phyloP scores from a whole-genome alignment of 345 rosid genomes.

The Physaria fendleri region DNA sequence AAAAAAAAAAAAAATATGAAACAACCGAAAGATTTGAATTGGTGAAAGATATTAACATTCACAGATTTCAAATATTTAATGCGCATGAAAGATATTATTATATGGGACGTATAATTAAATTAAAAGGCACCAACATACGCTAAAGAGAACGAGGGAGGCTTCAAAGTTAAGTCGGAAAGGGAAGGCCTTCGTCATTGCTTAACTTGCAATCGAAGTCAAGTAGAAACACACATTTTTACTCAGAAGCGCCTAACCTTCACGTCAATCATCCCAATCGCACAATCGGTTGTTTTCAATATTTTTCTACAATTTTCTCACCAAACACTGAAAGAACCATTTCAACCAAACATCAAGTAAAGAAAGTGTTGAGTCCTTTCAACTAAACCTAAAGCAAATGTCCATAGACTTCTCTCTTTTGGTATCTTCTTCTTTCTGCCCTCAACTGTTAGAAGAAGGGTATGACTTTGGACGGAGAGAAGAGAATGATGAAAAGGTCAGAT shows the following conservation, averaged over 20 bases:
- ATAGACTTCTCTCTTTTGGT: constrained; percentile 2
- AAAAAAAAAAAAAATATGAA: too few species aligned
- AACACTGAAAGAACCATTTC: constrained; percentile 66
- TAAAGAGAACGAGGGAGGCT: not conserved
- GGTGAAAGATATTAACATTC: too few species aligned
- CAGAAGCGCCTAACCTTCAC: constrained; percentile 52
- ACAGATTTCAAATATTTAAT: too few species aligned
- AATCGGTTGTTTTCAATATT: constrained; percentile 28
- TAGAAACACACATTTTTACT: not conserved
- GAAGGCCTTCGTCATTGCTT: constrained; percentile 46
- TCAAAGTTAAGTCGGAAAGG: constrained; percentile 35
- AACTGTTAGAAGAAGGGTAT: constrained; percentile 2
- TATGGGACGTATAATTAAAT: not conserved
- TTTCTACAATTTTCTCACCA: constrained; percentile 44
- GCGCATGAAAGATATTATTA: too few species aligned
- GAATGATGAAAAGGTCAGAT: constrained; percentile 76
- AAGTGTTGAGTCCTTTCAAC: constrained; percentile 12
- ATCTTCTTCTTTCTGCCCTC: not conserved
- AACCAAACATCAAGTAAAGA: constrained; percentile 39
- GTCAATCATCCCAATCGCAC: constrained; percentile 42
- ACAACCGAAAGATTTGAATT: too few species aligned
- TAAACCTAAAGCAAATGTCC: constrained; percentile 9
- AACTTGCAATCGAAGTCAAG: constrained; percentile 64
- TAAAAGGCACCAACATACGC: not conserved
- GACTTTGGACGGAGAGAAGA: constrained; percentile 15